Conservation (phyloP, 441 rosid genomes). For the Gossypium schwendimanii region DNA sequence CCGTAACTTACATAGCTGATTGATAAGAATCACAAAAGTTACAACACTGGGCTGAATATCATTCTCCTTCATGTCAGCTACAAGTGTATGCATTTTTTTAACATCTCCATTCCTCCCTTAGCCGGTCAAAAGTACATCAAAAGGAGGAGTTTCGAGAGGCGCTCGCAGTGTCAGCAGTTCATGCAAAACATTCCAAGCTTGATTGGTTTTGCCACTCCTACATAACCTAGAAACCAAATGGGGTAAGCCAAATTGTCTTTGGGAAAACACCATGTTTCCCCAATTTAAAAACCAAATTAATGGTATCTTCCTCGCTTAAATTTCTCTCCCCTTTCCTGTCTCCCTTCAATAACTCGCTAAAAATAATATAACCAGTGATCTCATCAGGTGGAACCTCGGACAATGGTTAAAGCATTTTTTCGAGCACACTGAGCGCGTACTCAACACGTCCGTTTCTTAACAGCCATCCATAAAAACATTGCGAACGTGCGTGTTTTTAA, state of each 20-base stretch:
- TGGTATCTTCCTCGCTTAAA: slow-evolving; percentile 29
- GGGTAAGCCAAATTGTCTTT: slow-evolving; percentile 30
- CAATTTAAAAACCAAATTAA: slow-evolving; percentile 36
- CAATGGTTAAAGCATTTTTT: slow-evolving; percentile 57
- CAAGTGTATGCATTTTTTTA: slow-evolving; percentile 45
- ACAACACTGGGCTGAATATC: slow-evolving; percentile 41
- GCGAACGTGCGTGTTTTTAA: slow-evolving; percentile 34
- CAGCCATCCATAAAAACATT: slow-evolving; percentile 33
- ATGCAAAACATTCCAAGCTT: slow-evolving; percentile 45
- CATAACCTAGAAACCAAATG: slow-evolving; percentile 40
- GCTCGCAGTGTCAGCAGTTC: slow-evolving; percentile 40
- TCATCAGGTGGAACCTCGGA: slow-evolving; percentile 36
- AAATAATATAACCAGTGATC: slow-evolving; percentile 38
- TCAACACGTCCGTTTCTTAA: slow-evolving; percentile 29
- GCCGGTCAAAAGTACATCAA: slow-evolving; percentile 54
- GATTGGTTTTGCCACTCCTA: slow-evolving; percentile 24
- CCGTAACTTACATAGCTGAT: slow-evolving; percentile 49
- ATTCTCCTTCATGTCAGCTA: slow-evolving; percentile 49
- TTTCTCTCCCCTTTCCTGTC: slow-evolving; percentile 11
- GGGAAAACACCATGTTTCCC: slow-evolving; percentile 45
- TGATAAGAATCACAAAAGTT: slow-evolving; percentile 60
- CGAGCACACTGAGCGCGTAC: slow-evolving; percentile 67
- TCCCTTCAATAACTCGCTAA: slow-evolving; percentile 29
- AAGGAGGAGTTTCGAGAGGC: slow-evolving; percentile 35
- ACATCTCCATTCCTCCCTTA: slow-evolving; percentile 44